Evolutionary conservation across 176 grass and related monocot genomes (phyloP), one percentile per base, ranked within the genome.

Genomic region (Olyra latifolia): DNA sequence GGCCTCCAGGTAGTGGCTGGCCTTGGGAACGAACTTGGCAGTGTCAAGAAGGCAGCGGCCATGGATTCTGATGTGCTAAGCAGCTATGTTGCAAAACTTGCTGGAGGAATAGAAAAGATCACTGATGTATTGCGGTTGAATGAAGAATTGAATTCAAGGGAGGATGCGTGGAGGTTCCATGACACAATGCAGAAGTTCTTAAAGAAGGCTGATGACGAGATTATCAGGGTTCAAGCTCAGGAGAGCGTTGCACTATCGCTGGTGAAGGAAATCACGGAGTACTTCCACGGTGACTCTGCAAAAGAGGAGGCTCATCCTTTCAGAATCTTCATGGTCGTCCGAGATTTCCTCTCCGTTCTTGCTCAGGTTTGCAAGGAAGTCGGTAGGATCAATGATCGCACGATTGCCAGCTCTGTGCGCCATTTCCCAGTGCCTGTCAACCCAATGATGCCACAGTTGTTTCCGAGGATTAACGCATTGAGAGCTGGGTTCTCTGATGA

Each of bases 241-340:
- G 97, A 99, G 82, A 96, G 97, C 4, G 87, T 99, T 11, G 89
- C 97, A 4, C 52, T 99, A 15, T 99, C 97, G 10, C 87, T 93
- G 4, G 97, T 99, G 16, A 99, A 95, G 87, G 97, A 99, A 14
- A 95, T 95, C 76, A 99, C 97, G 0, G 97, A 99, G 84, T 99
- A 99, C 66, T 99, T 99, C 62, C 97, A 99, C 27, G 97, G 97
- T 0, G 77, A 99, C 75, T 99, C 93, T 0, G 88, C 90, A 2
- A 95, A 84, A 32, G 97, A 99, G 72, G 97, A 99, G 84, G 92
- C 90, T 4, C 97, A 99, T 20, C 97, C 97, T 35, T 99, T 99
- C 75, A 95, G 97, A 48, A 95, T 99, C 69, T 99, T 99, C 93
- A 87, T 91, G 88, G 97, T 99, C 2, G 93, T 99, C 30, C 91